Base-by-base conservation (phyloP, 2,329 filamentous ascomycete genomes). In the Pochonia chlamydosporia region DNA sequence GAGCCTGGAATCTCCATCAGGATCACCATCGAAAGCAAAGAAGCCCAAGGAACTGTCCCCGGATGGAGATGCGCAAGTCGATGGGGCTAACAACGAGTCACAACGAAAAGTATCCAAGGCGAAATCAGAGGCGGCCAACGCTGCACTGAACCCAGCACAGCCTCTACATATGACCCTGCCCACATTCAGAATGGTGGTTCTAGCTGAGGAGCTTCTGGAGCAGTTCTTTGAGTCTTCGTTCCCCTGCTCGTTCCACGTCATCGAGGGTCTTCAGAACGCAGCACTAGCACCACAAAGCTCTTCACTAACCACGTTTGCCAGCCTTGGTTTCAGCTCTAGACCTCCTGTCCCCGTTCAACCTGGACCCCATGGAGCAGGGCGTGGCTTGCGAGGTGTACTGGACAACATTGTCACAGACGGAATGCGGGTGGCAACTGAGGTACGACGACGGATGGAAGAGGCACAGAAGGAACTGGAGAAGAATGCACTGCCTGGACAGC, bases 341-440 rank as follows among this genome's bases (percentile, higher is more conserved):
- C 51, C 59, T 24, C 58, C 63, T 6, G 30, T 54, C 48, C 68
- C 73, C 47, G 62, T 72, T 41, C 64, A 69, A 40, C 61, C 66
- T 3, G 62, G 68, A 42, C 58, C 70, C 54, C 55, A 65, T 35
- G 59, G 66, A 52, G 84, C 51, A 75, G 84, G 59, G 74, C 79
- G 91, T 54, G 89, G 93, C 20, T 76, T 99, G 1, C 80, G 93
- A 36, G 93, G 93, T 18, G 93, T 99, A 49, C 74, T 99, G 33
- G 93, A 99, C 70, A 96, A 95, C 58, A 97, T 99, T 58, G 93
- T 97, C 54, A 95, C 87, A 2, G 93, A 99, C 62, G 93, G 93
- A 36, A 96, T 97, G 84, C 85, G 92, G 28, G 92, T 97, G 49
- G 93, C 93, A 0, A 88, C 86, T 1, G 93, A 99, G 65, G 92